Conservation (phyloP, 148 eudicot species). For the Tetragonia tetragonoides region DNA sequence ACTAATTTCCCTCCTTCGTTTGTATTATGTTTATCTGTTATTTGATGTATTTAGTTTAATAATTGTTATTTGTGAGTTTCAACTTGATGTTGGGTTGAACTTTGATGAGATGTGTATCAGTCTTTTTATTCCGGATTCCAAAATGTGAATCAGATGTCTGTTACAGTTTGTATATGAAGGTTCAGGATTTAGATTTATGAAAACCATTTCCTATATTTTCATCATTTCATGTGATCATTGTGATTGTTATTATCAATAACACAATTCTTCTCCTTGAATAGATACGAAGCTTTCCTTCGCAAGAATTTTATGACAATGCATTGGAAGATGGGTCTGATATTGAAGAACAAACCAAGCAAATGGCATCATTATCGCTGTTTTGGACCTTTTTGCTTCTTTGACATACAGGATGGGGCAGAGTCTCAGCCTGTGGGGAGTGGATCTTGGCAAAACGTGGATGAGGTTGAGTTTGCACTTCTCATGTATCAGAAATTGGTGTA, state of each 20-base stretch:
- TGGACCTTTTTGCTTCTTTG: constrained; percentile 98
- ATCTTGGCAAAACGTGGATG: constrained; percentile 75
- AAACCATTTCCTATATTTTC: background rate
- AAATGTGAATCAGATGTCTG: background rate
- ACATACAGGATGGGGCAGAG: constrained; percentile 78
- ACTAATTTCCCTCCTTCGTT: background rate
- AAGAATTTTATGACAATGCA: constrained; percentile 71
- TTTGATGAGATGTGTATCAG: background rate
- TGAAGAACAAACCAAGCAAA: constrained; percentile 47
- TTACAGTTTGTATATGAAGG: background rate
- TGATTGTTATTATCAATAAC: background rate
- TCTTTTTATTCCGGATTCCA: background rate
- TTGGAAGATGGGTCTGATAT: constrained; percentile 83
- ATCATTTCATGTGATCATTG: background rate
- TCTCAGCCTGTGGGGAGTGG: constrained; percentile 67
- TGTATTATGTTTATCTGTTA: background rate
- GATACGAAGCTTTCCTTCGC: constrained; percentile 90
- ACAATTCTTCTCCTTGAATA: constrained; percentile 22
- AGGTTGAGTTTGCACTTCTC: constrained; percentile 82
- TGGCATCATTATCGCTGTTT: constrained; percentile 92
- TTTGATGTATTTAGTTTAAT: background rate
- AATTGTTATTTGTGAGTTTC: background rate
- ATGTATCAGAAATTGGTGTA: constrained; percentile 69
- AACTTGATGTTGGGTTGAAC: background rate
- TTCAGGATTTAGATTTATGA: background rate